These are phyloP conservation scores for Aspergillus quadrilineatus DNA, from an alignment of 2,329 filamentous ascomycete species.

Conservation along the genomic window DNA sequence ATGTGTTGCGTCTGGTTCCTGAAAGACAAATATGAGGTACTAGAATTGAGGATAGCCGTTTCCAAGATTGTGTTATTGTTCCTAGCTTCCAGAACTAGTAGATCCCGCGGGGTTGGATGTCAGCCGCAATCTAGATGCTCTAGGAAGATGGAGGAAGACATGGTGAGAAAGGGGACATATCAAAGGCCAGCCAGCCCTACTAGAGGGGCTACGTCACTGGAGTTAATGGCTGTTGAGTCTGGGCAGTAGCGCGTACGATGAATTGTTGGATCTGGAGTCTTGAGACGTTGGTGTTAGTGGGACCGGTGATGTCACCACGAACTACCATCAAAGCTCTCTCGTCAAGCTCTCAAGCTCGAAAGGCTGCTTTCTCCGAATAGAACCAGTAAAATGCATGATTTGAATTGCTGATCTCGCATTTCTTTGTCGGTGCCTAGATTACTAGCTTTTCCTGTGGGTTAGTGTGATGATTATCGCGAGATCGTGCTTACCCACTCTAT, in stretches of 20 bases:
- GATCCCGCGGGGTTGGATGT: background rate
- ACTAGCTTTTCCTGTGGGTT: background rate
- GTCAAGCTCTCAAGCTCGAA: background rate
- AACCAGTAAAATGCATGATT: background rate
- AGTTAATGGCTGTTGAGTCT: background rate
- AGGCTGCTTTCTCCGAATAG: background rate
- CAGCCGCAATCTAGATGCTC: background rate
- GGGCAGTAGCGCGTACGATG: background rate
- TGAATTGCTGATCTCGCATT: background rate
- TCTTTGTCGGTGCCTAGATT: background rate
- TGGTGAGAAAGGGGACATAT: background rate
- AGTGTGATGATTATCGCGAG: background rate
- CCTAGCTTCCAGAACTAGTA: constrained; percentile 5
- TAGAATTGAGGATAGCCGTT: background rate
- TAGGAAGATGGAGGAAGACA: background rate
- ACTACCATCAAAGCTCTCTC: background rate
- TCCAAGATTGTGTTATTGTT: background rate
- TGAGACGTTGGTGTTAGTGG: background rate
- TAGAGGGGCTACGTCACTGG: constrained; percentile 6
- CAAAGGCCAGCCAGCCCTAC: background rate
- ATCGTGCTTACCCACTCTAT: background rate
- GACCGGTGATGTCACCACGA: constrained; percentile 11
- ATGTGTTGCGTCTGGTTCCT: background rate
- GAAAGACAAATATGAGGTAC: background rate
- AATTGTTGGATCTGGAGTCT: background rate